Evolutionary conservation across 805 yeast genomes (phyloP).

Genomic region (Teunomyces pallodes): DNA sequence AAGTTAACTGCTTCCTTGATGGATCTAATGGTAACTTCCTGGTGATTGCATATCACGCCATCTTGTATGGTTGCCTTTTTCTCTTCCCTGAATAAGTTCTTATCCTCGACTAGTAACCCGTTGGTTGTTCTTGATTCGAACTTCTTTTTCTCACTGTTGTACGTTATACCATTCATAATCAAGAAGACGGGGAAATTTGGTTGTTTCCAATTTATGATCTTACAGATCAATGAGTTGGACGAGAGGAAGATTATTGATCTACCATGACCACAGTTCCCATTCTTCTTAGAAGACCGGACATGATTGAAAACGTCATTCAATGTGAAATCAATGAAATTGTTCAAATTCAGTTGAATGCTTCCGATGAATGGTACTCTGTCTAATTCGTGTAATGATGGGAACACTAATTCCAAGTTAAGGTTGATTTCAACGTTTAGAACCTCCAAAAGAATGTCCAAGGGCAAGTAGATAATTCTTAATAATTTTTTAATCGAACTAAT

Average conservation of each 20-base stretch:
- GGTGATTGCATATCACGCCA: slow-evolving; percentile 24
- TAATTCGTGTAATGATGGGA: slow-evolving; percentile 58
- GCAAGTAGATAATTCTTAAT: slow-evolving; percentile 49
- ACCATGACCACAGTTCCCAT: slow-evolving; percentile 21
- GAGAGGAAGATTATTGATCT: slow-evolving; percentile 83
- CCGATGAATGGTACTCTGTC: slow-evolving; percentile 39
- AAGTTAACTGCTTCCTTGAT: slow-evolving; percentile 80
- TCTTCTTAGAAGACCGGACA: slow-evolving; percentile 46
- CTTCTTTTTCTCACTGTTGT: slow-evolving; percentile 19
- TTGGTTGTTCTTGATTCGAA: slow-evolving; percentile 42
- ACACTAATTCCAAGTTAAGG: slow-evolving; percentile 70
- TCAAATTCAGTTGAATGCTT: slow-evolving; percentile 51
- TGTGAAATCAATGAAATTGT: slow-evolving; percentile 72
- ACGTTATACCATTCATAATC: slow-evolving; percentile 66
- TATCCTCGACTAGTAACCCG: slow-evolving; percentile 34
- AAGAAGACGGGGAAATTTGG: slow-evolving; percentile 95
- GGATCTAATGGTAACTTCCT: slow-evolving; percentile 54
- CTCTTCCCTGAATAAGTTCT: slow-evolving; percentile 4
- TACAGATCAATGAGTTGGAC: slow-evolving; percentile 84
- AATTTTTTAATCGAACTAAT: slow-evolving; percentile 41
- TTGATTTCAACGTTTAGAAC: slow-evolving; percentile 59
- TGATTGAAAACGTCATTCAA: slow-evolving; percentile 73
- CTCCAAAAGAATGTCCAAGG: slow-evolving; percentile 58
- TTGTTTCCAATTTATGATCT: slow-evolving; percentile 95
- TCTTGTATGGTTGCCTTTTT: neutral